Evolutionary conservation across 345 rosid species (phyloP).

Genomic region (Corchorus olitorius): DNA sequence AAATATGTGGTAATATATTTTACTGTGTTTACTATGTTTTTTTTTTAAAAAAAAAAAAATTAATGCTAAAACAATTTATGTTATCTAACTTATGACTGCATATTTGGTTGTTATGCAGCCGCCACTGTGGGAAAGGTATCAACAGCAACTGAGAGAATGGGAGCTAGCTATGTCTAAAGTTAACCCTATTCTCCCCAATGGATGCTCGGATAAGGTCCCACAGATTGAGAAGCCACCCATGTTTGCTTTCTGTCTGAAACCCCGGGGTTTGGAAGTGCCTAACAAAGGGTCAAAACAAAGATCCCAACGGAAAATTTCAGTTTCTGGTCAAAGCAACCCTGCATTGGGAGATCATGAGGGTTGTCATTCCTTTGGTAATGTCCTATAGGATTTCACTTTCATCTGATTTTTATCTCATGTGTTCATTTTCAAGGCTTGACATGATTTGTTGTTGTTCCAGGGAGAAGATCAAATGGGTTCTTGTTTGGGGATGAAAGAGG

Average conservation of each 20-base stretch:
- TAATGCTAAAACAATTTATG: background rate
- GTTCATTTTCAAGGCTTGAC: background rate
- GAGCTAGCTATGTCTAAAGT: conserved; percentile 60
- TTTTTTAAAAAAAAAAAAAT: conserved; percentile 8
- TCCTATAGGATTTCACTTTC: background rate
- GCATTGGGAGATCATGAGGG: conserved; percentile 58
- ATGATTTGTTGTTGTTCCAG: conserved; percentile 37
- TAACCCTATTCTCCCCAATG: conserved; percentile 41
- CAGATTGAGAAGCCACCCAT: conserved; percentile 72
- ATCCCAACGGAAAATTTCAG: conserved; percentile 71
- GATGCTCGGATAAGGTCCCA: conserved; percentile 51
- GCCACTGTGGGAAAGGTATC: conserved; percentile 91
- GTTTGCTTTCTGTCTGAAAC: conserved; percentile 98
- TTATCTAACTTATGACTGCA: conserved; percentile 11
- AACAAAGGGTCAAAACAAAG: conserved; percentile 89
- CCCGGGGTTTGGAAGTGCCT: conserved; percentile 91
- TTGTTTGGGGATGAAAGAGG: conserved; percentile 70
- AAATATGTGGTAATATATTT: background rate
- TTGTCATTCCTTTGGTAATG: conserved; percentile 36
- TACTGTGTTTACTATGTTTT: background rate
- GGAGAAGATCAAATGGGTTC: conserved; percentile 73
- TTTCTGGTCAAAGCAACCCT: conserved; percentile 54
- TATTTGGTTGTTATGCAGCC: conserved; percentile 53
- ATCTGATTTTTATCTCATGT: background rate
- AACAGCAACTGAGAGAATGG: conserved; percentile 78